These are phyloP conservation scores for Russula abietina DNA, from an alignment of 768 basidiomycete genomes.

Conservation along the genomic window DNA sequence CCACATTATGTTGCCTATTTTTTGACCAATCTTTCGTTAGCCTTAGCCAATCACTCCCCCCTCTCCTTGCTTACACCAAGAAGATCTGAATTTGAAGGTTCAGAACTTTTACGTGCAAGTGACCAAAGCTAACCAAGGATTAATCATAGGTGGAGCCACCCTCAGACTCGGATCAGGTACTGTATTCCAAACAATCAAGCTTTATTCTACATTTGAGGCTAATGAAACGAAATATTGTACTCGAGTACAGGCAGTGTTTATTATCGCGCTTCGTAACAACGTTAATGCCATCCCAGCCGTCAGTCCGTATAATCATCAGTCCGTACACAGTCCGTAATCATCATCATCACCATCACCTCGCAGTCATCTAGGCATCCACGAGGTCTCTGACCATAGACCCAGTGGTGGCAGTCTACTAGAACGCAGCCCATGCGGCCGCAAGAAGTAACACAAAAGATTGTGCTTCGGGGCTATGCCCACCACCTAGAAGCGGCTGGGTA, in stretches of 20 bases:
- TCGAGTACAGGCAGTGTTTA: not conserved
- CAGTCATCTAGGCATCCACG: not conserved
- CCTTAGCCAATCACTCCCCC: too few relatives aligned
- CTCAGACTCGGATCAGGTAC: too few relatives aligned
- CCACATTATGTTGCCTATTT: too few relatives aligned
- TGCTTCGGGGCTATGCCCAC: conserved; percentile 21
- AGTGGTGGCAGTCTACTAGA: not conserved
- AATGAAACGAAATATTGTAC: not conserved
- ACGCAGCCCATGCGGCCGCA: conserved; percentile 21
- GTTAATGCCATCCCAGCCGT: not conserved
- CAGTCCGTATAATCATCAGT: not conserved
- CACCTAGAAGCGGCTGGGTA: conserved; percentile 1
- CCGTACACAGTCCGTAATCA: too few relatives aligned
- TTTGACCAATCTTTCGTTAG: too few relatives aligned
- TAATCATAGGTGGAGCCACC: too few relatives aligned
- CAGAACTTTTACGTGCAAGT: too few relatives aligned
- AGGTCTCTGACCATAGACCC: not conserved
- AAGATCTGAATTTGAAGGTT: too few relatives aligned
- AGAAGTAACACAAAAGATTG: conserved; percentile 26
- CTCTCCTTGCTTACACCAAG: too few relatives aligned
- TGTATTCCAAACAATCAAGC: not conserved
- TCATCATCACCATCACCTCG: not conserved
- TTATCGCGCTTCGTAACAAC: not conserved
- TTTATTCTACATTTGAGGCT: not conserved
- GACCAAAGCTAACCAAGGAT: too few relatives aligned